Evolutionary conservation across 2,329 filamentous ascomycete species (phyloP).

Genomic region (Nemania sp.): DNA sequence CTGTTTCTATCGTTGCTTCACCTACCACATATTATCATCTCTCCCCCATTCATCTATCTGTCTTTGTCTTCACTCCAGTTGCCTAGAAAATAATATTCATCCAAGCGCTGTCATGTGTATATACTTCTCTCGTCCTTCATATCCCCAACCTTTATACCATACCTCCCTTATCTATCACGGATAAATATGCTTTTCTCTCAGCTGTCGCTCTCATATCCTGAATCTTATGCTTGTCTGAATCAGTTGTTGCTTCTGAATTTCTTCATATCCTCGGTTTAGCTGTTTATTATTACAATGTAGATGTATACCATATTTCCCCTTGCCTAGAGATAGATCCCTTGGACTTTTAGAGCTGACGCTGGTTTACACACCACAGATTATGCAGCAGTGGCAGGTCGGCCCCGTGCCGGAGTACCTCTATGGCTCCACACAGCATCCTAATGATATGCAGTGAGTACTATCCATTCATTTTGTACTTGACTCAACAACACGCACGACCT

Average conservation of each 20-base stretch:
- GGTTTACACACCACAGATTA: conserved; percentile 58
- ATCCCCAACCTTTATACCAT: neutral
- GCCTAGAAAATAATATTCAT: conserved; percentile 8
- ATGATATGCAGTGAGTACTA: conserved; percentile 70
- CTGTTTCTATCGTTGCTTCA: conserved; percentile 11
- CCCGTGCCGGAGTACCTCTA: conserved; percentile 70
- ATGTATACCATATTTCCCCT: neutral
- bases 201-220: too few relatives aligned
- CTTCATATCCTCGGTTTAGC: neutral
- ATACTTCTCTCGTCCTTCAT: neutral
- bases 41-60: conserved; percentile 9
- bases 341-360: conserved; percentile 47
- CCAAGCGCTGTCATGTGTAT: conserved; percentile 1
- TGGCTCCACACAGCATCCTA: conserved; percentile 64
- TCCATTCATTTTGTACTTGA: conserved; percentile 42
- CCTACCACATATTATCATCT: conserved; percentile 11
- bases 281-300: neutral
- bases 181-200: neutral
- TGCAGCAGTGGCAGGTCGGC: conserved; percentile 73
- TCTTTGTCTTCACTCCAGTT: conserved; percentile 2
- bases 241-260: neutral
- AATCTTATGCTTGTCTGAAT: too few relatives aligned
- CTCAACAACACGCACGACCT: conserved; percentile 34
- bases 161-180: neutral
- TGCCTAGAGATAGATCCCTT: conserved; percentile 1